Evolutionary conservation across 495 filamentous ascomycete genomes (phyloP).

Genomic region (Trichoderma orchidacearum): DNA sequence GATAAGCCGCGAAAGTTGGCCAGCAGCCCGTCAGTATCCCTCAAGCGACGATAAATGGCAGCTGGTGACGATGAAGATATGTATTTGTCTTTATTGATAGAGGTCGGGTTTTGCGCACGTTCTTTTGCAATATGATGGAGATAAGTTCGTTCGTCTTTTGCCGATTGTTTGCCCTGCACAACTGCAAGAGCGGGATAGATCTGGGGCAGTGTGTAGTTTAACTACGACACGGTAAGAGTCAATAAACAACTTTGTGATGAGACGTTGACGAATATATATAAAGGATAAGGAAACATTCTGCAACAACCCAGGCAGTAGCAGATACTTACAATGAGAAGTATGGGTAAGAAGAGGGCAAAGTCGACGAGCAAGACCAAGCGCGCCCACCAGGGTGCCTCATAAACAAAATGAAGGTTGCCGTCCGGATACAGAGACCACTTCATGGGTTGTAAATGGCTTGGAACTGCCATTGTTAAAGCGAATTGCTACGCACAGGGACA

Average conservation of each 20-base stretch:
- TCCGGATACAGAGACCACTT: not conserved
- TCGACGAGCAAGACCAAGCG: not conserved
- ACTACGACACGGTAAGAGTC: conserved; percentile 7
- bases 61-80: conserved; percentile 28
- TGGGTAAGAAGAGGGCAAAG: not conserved
- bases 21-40: conserved; percentile 20
- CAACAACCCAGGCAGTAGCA: not conserved
- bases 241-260: no score
- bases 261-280: no score
- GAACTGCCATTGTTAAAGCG: not conserved
- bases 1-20: conserved; percentile 25
- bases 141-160: conserved; percentile 26
- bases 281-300: not conserved
- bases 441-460: not conserved
- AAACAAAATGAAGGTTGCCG: not conserved
- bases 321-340: not conserved
- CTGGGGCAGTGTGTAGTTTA: conserved; percentile 23
- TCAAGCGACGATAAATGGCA: conserved; percentile 20
- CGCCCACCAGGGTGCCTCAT: not conserved
- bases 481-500: no score
- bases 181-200: conserved; percentile 31
- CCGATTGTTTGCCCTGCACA: conserved; percentile 31
- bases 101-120: conserved; percentile 5
- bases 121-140: conserved; percentile 3
- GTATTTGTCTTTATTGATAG: conserved; percentile 8